A percentile compares a stretch with the other conserved stretches of the same genome.
Evolutionary conservation across 148 eudicot species (phyloP).

Genomic region (Rheum nobile): DNA sequence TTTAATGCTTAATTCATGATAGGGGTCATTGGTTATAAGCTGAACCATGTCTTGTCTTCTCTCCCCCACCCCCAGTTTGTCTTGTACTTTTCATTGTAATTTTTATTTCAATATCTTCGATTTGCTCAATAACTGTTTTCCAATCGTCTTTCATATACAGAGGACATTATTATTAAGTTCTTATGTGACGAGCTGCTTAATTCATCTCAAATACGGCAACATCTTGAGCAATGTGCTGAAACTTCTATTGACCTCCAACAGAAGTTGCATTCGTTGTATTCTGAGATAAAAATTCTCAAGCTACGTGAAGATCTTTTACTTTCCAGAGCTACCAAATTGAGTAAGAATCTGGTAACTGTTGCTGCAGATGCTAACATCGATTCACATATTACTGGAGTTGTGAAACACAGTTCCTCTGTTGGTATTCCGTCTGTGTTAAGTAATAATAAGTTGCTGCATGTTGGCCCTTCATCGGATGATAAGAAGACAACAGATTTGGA

Average conservation of each 20-base stretch:
- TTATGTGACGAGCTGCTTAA: no score
- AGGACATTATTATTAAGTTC: no score
- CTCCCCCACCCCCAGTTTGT: not conserved
- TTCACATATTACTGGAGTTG: no score
- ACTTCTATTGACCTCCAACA: conserved; percentile 35
- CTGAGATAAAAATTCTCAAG: conserved; percentile 35
- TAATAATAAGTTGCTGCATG: no score
- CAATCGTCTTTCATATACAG: conserved; percentile 24
- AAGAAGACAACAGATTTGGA: no score
- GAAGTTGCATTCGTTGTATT: conserved; percentile 38
- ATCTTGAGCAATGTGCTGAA: conserved; percentile 44
- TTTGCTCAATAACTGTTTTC: not conserved
- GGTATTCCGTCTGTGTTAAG: no score
- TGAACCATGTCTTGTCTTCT: not conserved
- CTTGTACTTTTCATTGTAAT: not conserved
- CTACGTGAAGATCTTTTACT: conserved; percentile 32
- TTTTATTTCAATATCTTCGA: not conserved
- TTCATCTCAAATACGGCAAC: conserved; percentile 47
- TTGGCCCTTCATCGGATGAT: no score
- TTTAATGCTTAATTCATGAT: no score
- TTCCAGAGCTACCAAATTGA: conserved; percentile 20
- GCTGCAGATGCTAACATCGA: conserved; percentile 14
- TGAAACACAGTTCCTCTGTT: no score
- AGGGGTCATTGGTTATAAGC: not conserved
- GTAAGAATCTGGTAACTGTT: conserved; percentile 7